Conservation (phyloP, 2,329 filamentous ascomycete species). For the Exophiala oligosperma region DNA sequence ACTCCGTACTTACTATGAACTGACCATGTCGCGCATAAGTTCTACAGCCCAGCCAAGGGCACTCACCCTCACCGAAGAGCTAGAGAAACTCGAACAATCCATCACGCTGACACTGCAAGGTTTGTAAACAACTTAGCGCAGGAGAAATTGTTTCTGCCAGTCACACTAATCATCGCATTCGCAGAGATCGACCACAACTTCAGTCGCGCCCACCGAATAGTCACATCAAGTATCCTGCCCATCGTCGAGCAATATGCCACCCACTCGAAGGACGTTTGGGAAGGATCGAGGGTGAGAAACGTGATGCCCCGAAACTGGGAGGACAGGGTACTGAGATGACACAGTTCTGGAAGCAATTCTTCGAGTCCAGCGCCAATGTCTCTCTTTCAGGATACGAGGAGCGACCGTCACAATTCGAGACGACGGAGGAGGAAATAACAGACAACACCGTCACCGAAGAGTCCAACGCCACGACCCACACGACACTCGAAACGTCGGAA, state of each 20-base stretch:
- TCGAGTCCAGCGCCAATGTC: slow-evolving; percentile 96
- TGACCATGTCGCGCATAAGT: slow-evolving; percentile 22
- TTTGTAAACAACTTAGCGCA: slow-evolving; percentile 35
- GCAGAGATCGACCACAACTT: slow-evolving; percentile 98
- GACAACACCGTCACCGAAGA: slow-evolving; percentile 56
- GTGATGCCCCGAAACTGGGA: neutral
- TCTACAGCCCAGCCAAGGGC: slow-evolving; percentile 41
- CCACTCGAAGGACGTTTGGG: slow-evolving; percentile 92
- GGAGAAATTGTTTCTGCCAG: no score
- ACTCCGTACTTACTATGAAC: no score
- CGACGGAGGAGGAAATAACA: slow-evolving; percentile 49
- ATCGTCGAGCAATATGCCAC: slow-evolving; percentile 94
- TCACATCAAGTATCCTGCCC: slow-evolving; percentile 88
- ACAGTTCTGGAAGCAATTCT: slow-evolving; percentile 99
- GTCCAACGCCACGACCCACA: slow-evolving; percentile 55
- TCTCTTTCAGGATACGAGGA: slow-evolving; percentile 95
- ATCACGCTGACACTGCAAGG: slow-evolving; percentile 95
- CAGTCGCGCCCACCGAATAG: slow-evolving; percentile 92
- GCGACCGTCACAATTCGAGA: slow-evolving; percentile 60
- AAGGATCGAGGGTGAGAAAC: slow-evolving; percentile 76
- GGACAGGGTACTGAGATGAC: neutral
- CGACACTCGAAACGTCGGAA: slow-evolving; percentile 42
- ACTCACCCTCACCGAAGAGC: slow-evolving; percentile 86
- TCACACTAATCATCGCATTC: slow-evolving; percentile 37
- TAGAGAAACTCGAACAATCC: slow-evolving; percentile 93